Conservation (phyloP, 2,329 filamentous ascomycete genomes). For the Fusarium praegraminearum region DNA sequence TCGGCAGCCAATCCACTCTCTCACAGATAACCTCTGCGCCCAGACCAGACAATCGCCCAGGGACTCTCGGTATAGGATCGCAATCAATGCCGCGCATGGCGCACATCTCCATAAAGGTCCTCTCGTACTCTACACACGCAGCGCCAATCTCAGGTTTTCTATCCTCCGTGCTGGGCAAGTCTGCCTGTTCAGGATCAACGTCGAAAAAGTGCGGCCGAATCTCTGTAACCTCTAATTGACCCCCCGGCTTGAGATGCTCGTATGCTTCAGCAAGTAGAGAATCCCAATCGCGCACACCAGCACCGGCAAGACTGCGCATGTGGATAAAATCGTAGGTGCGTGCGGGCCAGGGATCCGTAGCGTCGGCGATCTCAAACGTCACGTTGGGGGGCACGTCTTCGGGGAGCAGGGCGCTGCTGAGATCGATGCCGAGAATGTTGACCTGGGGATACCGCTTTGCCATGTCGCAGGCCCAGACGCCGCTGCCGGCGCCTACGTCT, state of each 20-base stretch:
- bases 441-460: slow-evolving; percentile 56
- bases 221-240: slow-evolving; percentile 60
- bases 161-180: slow-evolving; percentile 15
- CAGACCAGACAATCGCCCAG: slow-evolving; percentile 51
- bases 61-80: slow-evolving; percentile 54
- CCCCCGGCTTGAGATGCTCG: slow-evolving; percentile 57
- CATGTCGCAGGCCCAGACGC: slow-evolving; percentile 59
- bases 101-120: slow-evolving; percentile 47
- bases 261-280: slow-evolving; percentile 53
- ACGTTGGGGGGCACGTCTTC: slow-evolving; percentile 68
- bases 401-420: slow-evolving; percentile 56
- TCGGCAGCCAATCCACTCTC: slow-evolving; percentile 57
- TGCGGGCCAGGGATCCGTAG: slow-evolving; percentile 60
- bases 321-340: slow-evolving; percentile 57
- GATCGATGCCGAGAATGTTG: slow-evolving; percentile 56
- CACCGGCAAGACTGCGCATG: slow-evolving; percentile 58
- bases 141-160: slow-evolving; percentile 43
- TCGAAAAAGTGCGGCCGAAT: slow-evolving; percentile 56
- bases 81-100: slow-evolving; percentile 53
- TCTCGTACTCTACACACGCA: slow-evolving; percentile 53
- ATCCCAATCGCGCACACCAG: slow-evolving; percentile 59
- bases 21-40: slow-evolving; percentile 58
- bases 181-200: slow-evolving; percentile 49
- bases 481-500: slow-evolving; percentile 58
- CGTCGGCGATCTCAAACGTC: slow-evolving; percentile 69